These are phyloP conservation scores for Fusarium continuum DNA, from an alignment of 2,329 filamentous ascomycete species.

Conservation along the genomic window DNA sequence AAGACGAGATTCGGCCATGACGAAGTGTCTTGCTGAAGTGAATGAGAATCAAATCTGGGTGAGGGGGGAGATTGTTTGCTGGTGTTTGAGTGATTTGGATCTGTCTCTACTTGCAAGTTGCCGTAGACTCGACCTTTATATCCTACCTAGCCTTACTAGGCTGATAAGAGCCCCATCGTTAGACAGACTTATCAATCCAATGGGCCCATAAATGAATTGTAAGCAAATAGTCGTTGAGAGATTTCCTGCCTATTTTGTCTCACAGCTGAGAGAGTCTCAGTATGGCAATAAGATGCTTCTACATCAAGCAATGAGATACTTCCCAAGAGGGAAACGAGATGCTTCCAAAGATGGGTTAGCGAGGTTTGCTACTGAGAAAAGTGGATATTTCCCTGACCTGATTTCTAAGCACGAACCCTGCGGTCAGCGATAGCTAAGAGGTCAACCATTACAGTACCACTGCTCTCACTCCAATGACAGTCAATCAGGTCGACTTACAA, in stretches of 20 bases:
- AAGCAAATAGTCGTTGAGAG: too few relatives aligned
- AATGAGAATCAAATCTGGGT: background rate
- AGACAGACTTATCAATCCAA: background rate
- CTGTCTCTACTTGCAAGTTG: too few relatives aligned
- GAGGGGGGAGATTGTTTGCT: background rate
- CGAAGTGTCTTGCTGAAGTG: background rate
- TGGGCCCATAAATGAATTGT: too few relatives aligned
- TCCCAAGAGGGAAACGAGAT: slow-evolving; percentile 12
- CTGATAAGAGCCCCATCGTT: background rate
- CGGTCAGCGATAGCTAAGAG: background rate
- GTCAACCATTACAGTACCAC: background rate
- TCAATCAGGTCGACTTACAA: background rate
- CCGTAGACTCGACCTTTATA: too few relatives aligned
- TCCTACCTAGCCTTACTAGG: background rate
- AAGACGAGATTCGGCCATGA: slow-evolving; percentile 44
- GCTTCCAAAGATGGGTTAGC: background rate
- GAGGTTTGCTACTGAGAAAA: too few relatives aligned
- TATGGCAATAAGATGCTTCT: background rate
- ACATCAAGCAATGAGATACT: background rate
- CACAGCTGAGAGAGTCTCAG: too few relatives aligned
- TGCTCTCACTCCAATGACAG: background rate
- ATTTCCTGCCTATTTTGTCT: too few relatives aligned
- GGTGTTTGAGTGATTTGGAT: background rate
- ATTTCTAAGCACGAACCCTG: slow-evolving; percentile 11
- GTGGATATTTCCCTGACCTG: background rate